Evolutionary conservation across 306 rosid species (phyloP), one percentile per base, ranked within the genome.

Genomic region (Acacia crassicarpa): DNA sequence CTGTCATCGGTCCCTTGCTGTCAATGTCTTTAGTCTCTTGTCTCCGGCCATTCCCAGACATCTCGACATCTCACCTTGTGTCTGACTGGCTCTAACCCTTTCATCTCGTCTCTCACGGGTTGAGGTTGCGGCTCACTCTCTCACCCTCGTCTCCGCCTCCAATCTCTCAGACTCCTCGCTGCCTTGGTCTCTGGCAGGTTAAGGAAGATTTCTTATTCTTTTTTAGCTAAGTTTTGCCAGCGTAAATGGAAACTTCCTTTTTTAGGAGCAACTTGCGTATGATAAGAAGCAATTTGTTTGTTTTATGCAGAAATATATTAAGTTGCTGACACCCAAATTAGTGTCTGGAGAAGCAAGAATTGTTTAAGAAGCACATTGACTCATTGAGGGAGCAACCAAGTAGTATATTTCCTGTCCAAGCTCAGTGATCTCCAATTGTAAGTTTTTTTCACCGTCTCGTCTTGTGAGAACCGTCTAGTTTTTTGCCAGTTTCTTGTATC

Each of bases 201-300:
- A 61, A 78, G n/a, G 54, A 38, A 3, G 12, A 17, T 81, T 25
- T 48, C 13, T 40, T 45, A 4, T 54, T 54, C 61, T 13, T 20
- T 38, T 73, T 54, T 54, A 72, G 35, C 45, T 22, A 43, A 25
- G 1, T 2, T 27, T 66, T 23, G 25, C 20, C 33, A 27, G 67
- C 72, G 58, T 1, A 58, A 81, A 54, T 15, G 22, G 6, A 11
- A 20, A 9, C 12, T 4, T 23, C n/a, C 25, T 43, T 72, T 75
- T 90, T 12, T 85, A 93, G 93, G 98, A 91, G 85, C 98, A 95
- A 91, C 97, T 97, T 23, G 0, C 98, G n/a, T 88, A 87, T 70
- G 95, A 93, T 40, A 93, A 93, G 91, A 95, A 95, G 85, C 88
- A 81, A 79, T 95, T 93, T 87, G 86, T 95, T 30, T 71, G 91